Evolutionary conservation across 108 stramenopile genomes (phyloP), one percentile per base, ranked within the genome.

Genomic region (Nitzschia sp.): DNA sequence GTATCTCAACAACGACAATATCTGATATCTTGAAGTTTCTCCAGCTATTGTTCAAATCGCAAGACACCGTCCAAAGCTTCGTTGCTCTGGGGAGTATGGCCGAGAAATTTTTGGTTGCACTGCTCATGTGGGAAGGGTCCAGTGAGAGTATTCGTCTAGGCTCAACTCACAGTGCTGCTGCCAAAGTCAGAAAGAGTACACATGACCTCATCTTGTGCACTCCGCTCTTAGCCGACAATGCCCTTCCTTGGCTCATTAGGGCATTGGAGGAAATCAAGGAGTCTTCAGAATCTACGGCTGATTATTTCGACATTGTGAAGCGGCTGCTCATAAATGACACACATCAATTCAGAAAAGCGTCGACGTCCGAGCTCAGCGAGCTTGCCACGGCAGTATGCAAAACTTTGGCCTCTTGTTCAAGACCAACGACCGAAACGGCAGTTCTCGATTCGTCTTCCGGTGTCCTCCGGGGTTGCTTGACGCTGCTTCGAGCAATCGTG

Each of bases 381-480:
- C 77, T 95, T 3, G 86, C 83, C n/a, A 80, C 81, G 6, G 77
- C 82, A n/a, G 83, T 91, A 24, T 95, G 94, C 67, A 78, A 71
- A 66, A 95, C 91, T 64, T 70, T 95, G 6, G 86, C 87, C 37
- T 72, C 78, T 0, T 91, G 87, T 62, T 86, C 87, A 12, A 63
- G 85, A 11, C 79, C 80, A 48, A 72, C 63, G 15, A 78, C 59
- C 43, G 89, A 91, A 20, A 79, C 66, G 53, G 79, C 79, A 15
- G 22, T 62, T 34, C 66, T 79, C 22, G 85, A 87, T 63, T 66
- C 78, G 41, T 77, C 88, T 38, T 90, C 90, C 15, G 89, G 88
- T 51, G 89, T 91, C 12, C 65, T 95, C 19, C 86, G 91, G 55
- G 94, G 91, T 25, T 95, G 94, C 63, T 68, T 95, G 53, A 80